A percentile compares a stretch with the other conserved stretches of the same genome.
phyloP scores from a whole-genome alignment of 768 basidiomycete genomes.

The Leucocoprinus sp. region DNA sequence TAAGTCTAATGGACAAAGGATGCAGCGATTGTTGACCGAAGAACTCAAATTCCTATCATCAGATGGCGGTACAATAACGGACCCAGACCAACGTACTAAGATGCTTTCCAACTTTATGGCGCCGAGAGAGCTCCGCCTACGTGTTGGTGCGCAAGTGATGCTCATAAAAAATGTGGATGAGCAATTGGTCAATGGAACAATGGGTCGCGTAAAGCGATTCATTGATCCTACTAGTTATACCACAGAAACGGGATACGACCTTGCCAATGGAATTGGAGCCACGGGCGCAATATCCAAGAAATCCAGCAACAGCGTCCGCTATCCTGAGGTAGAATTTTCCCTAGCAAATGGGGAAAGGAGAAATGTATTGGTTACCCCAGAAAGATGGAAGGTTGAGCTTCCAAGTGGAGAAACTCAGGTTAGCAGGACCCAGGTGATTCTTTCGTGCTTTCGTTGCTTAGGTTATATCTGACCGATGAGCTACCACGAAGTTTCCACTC shows the following conservation, averaged over 20 bases:
- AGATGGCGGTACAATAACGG: constrained; percentile 56
- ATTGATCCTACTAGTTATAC: constrained; percentile 41
- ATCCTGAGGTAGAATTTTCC: constrained; percentile 76
- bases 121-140: constrained; percentile 56
- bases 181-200: constrained; percentile 86
- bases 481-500: constrained; percentile 59
- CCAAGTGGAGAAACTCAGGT: constrained; percentile 83
- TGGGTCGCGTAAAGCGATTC: constrained; percentile 81
- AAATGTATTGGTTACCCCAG: constrained; percentile 53
- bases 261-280: constrained; percentile 19
- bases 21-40: constrained; percentile 50
- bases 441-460: not conserved
- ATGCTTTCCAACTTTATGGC: constrained; percentile 92
- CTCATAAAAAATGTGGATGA: constrained; percentile 93
- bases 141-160: constrained; percentile 86
- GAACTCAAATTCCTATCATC: constrained; percentile 42
- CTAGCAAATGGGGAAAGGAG: constrained; percentile 48
- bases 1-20: constrained; percentile 63
- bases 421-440: constrained; percentile 65
- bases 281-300: constrained; percentile 22
- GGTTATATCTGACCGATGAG: not conserved
- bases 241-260: constrained; percentile 19
- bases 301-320: constrained; percentile 19
- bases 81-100: constrained; percentile 56
- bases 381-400: constrained; percentile 80